Conservation (phyloP, 805 yeast species). For the Cyberlindnera lachancei region DNA sequence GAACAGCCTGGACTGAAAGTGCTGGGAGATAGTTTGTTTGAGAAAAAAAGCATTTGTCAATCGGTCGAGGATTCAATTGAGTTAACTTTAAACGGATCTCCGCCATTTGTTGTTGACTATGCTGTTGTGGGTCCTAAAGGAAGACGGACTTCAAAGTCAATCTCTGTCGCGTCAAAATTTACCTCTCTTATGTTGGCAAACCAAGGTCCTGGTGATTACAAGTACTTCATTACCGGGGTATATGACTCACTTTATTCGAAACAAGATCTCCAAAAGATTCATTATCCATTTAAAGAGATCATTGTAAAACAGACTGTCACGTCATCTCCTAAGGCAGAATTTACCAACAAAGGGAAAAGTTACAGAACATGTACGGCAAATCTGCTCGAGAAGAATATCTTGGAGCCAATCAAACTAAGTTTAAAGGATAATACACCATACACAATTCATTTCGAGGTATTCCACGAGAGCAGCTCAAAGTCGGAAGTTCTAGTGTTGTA, state of each 20-base stretch:
- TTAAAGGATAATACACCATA: constrained; percentile 59
- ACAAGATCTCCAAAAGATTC: constrained; percentile 26
- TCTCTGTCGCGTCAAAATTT: constrained; percentile 46
- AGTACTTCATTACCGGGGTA: constrained; percentile 51
- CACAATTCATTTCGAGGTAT: constrained; percentile 45
- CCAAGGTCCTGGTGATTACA: constrained; percentile 50
- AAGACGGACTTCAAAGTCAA: constrained; percentile 24
- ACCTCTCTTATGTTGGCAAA: constrained; percentile 40
- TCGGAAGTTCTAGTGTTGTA: constrained; percentile 38
- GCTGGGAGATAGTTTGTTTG: constrained; percentile 20
- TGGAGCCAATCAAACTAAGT: constrained; percentile 48
- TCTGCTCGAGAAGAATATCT: constrained; percentile 25
- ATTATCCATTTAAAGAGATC: constrained; percentile 26
- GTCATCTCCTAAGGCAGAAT: constrained; percentile 52
- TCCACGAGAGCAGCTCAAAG: constrained; percentile 53
- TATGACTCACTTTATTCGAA: constrained; percentile 57
- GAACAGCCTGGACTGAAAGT: constrained; percentile 24
- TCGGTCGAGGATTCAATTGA: constrained; percentile 41
- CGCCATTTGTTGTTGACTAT: constrained; percentile 68
- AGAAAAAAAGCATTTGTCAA: constrained; percentile 38
- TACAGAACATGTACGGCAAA: constrained; percentile 43
- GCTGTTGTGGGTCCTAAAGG: constrained; percentile 56
- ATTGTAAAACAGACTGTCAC: constrained; percentile 45
- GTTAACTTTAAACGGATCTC: constrained; percentile 44
- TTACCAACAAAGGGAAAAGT: constrained; percentile 38